Evolutionary conservation across 257 asterid species (phyloP).

Genomic region (Nicotiana otophora): DNA sequence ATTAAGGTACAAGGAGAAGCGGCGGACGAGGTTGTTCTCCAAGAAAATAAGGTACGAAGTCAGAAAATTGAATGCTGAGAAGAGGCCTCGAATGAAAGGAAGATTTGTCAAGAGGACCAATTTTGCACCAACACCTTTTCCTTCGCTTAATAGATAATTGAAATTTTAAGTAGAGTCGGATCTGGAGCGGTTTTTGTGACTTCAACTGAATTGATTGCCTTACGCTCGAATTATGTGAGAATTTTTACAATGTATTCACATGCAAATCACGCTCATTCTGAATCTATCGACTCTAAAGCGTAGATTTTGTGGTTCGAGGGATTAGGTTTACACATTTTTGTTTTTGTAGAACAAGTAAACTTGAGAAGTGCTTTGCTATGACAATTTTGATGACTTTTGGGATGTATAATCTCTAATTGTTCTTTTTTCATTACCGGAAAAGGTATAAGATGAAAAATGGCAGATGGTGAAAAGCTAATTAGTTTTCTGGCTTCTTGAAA

Average conservation of each 20-base stretch:
- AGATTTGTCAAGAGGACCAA: constrained; percentile 74
- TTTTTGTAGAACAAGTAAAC: background rate
- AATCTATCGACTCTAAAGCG: background rate
- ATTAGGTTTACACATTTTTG: background rate
- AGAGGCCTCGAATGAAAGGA: constrained; percentile 78
- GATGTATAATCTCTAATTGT: background rate
- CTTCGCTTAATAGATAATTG: constrained; percentile 34
- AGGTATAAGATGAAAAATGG: background rate
- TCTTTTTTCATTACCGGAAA: background rate
- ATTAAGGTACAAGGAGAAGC: constrained; percentile 55
- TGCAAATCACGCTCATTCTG: background rate
- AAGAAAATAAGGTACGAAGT: constrained; percentile 73
- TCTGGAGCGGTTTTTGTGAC: background rate
- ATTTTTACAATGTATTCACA: background rate
- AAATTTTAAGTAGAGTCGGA: background rate
- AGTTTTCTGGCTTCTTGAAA: background rate
- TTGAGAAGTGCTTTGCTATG: background rate
- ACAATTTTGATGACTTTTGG: background rate
- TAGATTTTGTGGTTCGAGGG: background rate
- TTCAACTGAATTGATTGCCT: background rate
- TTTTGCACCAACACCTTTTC: constrained; percentile 32
- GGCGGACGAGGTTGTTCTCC: constrained; percentile 56
- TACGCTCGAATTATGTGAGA: background rate
- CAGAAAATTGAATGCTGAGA: constrained; percentile 70
- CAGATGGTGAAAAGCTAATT: background rate